Evolutionary conservation across 2,329 filamentous ascomycete genomes (phyloP).

Genomic region (Dendrostoma leiphaemia): DNA sequence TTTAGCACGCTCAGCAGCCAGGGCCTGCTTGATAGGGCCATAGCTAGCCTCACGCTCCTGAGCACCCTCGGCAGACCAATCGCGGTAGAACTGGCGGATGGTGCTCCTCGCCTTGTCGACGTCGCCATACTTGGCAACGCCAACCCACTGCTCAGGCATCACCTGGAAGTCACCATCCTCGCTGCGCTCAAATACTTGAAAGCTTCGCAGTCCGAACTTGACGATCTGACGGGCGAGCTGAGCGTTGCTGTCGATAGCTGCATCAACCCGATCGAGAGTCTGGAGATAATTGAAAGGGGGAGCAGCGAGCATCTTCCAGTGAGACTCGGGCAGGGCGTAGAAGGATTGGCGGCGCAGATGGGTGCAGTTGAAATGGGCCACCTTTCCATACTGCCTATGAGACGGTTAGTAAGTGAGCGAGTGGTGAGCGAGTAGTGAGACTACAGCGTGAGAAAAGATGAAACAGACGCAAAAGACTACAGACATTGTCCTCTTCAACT

Average conservation of each 20-base stretch:
- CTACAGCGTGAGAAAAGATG: neutral
- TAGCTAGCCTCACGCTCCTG: constrained; percentile 77
- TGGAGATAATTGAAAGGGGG: constrained; percentile 82
- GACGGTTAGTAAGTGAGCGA: constrained; percentile 9
- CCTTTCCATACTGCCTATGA: constrained; percentile 75
- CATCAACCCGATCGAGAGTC: constrained; percentile 75
- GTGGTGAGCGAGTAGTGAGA: neutral
- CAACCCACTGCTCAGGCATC: constrained; percentile 65
- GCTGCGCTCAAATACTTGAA: constrained; percentile 45
- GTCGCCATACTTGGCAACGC: constrained; percentile 69
- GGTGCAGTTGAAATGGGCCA: constrained; percentile 85
- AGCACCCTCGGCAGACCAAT: constrained; percentile 82
- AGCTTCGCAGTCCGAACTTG: constrained; percentile 64
- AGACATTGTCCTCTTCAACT: too few relatives aligned
- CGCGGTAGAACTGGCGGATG: constrained; percentile 88
- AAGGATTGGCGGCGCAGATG: constrained; percentile 89
- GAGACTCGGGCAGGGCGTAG: constrained; percentile 80
- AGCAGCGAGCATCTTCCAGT: constrained; percentile 79
- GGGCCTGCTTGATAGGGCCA: constrained; percentile 63
- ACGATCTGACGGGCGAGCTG: constrained; percentile 79
- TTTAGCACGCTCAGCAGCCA: constrained; percentile 49
- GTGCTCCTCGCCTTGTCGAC: constrained; percentile 91
- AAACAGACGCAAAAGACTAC: too few relatives aligned
- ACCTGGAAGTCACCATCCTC: constrained; percentile 38
- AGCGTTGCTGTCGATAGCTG: constrained; percentile 86